Conservation (phyloP, 129 eudicot species). For the Heracleum sosnowskyi region DNA sequence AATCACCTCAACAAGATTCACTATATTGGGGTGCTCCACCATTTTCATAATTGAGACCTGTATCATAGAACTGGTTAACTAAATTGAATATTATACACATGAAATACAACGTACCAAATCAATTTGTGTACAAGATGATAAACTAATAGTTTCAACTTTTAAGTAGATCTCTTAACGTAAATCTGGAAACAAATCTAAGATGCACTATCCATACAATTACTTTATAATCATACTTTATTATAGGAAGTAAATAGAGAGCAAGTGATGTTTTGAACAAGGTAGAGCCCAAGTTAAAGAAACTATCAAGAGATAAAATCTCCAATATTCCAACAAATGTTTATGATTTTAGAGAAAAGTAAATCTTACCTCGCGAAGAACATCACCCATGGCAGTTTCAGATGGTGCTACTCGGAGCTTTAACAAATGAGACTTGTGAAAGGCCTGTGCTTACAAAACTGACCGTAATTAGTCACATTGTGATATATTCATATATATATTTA, state of each 20-base stretch:
- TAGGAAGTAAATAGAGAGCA: background rate
- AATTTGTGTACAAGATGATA: background rate
- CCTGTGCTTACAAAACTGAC: constrained; percentile 33
- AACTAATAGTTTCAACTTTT: background rate
- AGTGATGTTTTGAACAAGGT: background rate
- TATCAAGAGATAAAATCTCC: background rate
- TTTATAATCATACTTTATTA: background rate
- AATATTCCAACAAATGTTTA: background rate
- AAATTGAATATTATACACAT: background rate
- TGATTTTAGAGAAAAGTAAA: background rate
- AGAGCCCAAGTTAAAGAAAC: background rate
- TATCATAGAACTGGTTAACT: background rate
- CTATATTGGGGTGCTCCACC: constrained; percentile 89
- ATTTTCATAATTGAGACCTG: constrained; percentile 97
- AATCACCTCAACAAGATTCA: constrained; percentile 89
- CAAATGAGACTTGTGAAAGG: constrained; percentile 94
- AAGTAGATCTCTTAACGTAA: background rate
- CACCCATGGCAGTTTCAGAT: background rate
- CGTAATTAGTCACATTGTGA: background rate
- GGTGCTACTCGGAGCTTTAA: constrained; percentile 77
- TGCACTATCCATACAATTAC: background rate
- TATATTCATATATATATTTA: background rate
- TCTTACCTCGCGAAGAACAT: constrained; percentile 7
- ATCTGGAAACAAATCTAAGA: constrained; percentile 2
- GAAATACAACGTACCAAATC: background rate